A percentile compares a stretch with the other conserved stretches of the same genome.
These are phyloP conservation scores for Mucor plumbeus DNA, from an alignment of 371 early-diverging fungal genomes.

Conservation along the genomic window DNA sequence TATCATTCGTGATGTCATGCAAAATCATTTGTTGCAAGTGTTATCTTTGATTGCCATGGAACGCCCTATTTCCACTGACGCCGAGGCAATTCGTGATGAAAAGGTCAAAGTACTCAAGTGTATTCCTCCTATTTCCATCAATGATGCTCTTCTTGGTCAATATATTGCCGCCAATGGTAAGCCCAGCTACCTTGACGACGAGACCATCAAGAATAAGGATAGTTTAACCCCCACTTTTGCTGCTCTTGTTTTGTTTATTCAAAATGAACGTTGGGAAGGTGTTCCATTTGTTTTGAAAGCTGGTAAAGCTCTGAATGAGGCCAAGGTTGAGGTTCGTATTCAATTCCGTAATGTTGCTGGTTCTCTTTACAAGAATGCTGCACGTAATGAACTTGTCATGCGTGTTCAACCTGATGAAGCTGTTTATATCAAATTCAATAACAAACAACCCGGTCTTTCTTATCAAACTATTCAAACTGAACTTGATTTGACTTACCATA, in stretches of 20 bases:
- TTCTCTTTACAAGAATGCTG: constrained; percentile 67
- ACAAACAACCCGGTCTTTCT: constrained; percentile 87
- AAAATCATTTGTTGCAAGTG: constrained; percentile 93
- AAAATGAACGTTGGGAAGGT: constrained; percentile 96
- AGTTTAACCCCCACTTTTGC: constrained; percentile 93
- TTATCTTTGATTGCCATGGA: constrained; percentile 93
- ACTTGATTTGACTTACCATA: constrained; percentile 88
- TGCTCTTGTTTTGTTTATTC: constrained; percentile 79
- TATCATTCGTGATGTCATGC: constrained; percentile 99
- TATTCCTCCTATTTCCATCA: constrained; percentile 75
- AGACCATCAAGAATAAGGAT: constrained; percentile 79
- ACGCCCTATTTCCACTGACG: constrained; percentile 78
- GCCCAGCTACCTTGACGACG: constrained; percentile 91
- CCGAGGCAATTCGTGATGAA: constrained; percentile 91
- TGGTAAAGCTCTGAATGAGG: constrained; percentile 94
- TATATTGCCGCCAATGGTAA: constrained; percentile 78
- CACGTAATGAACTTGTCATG: constrained; percentile 95
- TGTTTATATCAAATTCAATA: constrained; percentile 94
- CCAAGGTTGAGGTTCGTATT: constrained; percentile 92
- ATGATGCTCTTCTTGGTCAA: constrained; percentile 88
- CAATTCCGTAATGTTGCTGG: constrained; percentile 92
- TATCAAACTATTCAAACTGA: constrained; percentile 79
- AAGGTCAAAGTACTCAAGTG: constrained; percentile 87
- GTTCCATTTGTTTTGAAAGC: constrained; percentile 97
- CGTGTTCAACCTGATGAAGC: constrained; percentile 95